Evolutionary conservation across 2,329 filamentous ascomycete species (phyloP).

Genomic region (Neofusicoccum sp.): DNA sequence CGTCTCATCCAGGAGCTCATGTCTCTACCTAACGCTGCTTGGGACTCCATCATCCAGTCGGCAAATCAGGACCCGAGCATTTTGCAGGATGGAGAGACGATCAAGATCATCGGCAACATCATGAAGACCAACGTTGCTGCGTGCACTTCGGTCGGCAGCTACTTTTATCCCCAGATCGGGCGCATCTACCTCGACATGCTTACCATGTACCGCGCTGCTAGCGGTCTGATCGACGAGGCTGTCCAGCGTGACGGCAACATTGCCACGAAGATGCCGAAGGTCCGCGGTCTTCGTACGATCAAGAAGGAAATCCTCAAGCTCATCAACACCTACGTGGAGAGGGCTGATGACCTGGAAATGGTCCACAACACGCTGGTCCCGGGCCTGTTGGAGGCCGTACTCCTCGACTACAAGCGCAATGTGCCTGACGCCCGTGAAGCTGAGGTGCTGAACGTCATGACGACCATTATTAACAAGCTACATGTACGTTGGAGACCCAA

Average conservation of each 20-base stretch:
- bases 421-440: conserved; percentile 93
- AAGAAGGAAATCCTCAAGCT: conserved; percentile 99
- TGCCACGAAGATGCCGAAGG: conserved; percentile 95
- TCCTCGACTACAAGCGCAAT: conserved; percentile 96
- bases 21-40: conserved; percentile 88
- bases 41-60: conserved; percentile 89
- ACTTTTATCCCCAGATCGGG: conserved; percentile 97
- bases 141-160: conserved; percentile 91
- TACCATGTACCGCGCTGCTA: conserved; percentile 98
- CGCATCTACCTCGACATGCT: conserved; percentile 98
- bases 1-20: conserved; percentile 87
- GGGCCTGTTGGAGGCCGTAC: conserved; percentile 87
- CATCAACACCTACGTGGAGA: conserved; percentile 96
- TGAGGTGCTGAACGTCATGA: conserved; percentile 96
- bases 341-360: conserved; percentile 92
- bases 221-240: conserved; percentile 89
- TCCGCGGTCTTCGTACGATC: conserved; percentile 91
- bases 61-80: conserved; percentile 83
- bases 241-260: conserved; percentile 78
- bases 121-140: conserved; percentile 99
- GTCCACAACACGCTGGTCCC: conserved; percentile 93
- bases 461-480: conserved; percentile 93
- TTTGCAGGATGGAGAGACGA: conserved; percentile 87
- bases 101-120: conserved; percentile 98
- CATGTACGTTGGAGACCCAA: conserved; percentile 71